phyloP scores from a whole-genome alignment of 1,139 yeast species.

The Geotrichum candidum region DNA sequence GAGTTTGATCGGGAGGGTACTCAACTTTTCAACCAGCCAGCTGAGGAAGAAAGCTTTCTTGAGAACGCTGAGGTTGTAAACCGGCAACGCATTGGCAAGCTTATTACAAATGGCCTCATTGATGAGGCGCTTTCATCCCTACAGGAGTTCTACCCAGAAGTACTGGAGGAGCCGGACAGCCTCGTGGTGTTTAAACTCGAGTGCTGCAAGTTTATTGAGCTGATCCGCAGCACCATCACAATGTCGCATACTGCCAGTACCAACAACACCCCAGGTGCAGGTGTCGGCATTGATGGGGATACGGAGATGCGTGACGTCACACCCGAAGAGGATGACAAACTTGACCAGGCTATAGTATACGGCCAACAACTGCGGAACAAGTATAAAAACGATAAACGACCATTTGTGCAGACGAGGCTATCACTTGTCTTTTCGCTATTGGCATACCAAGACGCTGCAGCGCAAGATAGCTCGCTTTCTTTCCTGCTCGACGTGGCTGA shows the following conservation, averaged over 20 bases:
- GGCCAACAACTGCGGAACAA: constrained; percentile 45
- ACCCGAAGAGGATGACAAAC: constrained; percentile 21
- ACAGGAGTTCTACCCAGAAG: constrained; percentile 41
- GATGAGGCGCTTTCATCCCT: constrained; percentile 44
- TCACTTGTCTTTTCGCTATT: constrained; percentile 44
- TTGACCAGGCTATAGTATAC: constrained; percentile 39
- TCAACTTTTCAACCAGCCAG: not conserved
- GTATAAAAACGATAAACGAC: constrained; percentile 34
- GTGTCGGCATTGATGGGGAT: not conserved
- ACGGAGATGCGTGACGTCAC: constrained; percentile 10
- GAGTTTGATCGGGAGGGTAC: constrained; percentile 48
- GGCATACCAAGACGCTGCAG: constrained; percentile 41
- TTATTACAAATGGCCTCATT: constrained; percentile 45
- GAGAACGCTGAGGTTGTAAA: constrained; percentile 29
- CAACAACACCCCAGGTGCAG: not conserved
- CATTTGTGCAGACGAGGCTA: constrained; percentile 33
- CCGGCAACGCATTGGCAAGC: constrained; percentile 50
- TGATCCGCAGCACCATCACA: constrained; percentile 29
- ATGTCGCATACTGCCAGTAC: not conserved
- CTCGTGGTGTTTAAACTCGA: constrained; percentile 50
- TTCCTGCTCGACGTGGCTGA: constrained; percentile 36
- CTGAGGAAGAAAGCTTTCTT: not conserved
- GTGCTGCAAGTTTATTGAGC: constrained; percentile 46
- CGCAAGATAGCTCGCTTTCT: constrained; percentile 28
- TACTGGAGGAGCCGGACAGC: constrained; percentile 38